These are phyloP conservation scores for Ophiostoma ips DNA, from an alignment of 2,329 filamentous ascomycete genomes.

Conservation along the genomic window DNA sequence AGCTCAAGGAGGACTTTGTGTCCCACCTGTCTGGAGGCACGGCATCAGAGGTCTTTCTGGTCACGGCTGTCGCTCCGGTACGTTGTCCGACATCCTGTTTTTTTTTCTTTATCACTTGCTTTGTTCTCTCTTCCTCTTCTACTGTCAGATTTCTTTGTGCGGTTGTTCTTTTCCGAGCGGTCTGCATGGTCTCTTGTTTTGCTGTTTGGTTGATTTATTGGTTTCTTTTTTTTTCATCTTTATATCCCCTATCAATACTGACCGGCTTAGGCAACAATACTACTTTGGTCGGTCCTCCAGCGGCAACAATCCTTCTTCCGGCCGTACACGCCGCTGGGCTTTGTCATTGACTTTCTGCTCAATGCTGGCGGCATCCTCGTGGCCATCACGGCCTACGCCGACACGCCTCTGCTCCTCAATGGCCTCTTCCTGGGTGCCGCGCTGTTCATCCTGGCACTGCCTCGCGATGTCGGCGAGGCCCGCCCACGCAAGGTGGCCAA, in stretches of 20 bases:
- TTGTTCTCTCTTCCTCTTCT: no score
- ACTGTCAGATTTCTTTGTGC: slow-evolving; percentile 1
- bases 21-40: slow-evolving; percentile 76
- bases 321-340: slow-evolving; percentile 53
- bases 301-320: slow-evolving; percentile 72
- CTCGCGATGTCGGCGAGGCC: slow-evolving; percentile 15
- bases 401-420: slow-evolving; percentile 58
- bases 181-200: no score
- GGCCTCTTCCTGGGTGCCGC: slow-evolving; percentile 61
- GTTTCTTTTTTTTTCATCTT: no score
- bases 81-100: slow-evolving; percentile 17
- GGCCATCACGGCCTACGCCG: slow-evolving; percentile 73
- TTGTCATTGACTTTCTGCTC: slow-evolving; percentile 71
- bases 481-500: slow-evolving; percentile 17
- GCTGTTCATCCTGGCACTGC: slow-evolving; percentile 43
- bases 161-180: no score
- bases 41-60: slow-evolving; percentile 72
- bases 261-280: slow-evolving; percentile 50
- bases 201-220: no score
- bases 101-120: no score
- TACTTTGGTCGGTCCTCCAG: slow-evolving; percentile 84
- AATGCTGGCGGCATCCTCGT: slow-evolving; percentile 73
- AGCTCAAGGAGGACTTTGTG: slow-evolving; percentile 88
- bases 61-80: slow-evolving; percentile 78
- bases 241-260: neutral